phyloP scores from a whole-genome alignment of 2,329 filamentous ascomycete genomes.

The Mariannaea sp. region DNA sequence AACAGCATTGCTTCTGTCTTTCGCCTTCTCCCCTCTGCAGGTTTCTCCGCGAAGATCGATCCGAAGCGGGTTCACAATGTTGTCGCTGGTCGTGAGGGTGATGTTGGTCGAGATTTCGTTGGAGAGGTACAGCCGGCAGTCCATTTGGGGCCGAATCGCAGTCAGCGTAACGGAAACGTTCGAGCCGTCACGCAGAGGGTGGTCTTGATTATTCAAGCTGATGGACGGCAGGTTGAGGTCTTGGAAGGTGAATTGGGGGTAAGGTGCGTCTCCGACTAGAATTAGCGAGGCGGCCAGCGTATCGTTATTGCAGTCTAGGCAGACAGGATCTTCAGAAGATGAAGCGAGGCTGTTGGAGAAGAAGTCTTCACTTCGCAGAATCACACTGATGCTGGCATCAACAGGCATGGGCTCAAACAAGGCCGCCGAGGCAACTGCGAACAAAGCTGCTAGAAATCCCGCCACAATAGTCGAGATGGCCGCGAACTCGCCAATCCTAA shows the following conservation, averaged over 20 bases:
- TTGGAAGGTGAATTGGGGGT: slow-evolving; percentile 45
- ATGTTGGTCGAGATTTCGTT: slow-evolving; percentile 35
- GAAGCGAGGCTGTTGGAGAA: slow-evolving; percentile 38
- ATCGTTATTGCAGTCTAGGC: slow-evolving; percentile 37
- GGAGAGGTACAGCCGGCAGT: slow-evolving; percentile 27
- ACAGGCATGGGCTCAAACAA: slow-evolving; percentile 41
- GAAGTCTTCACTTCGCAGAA: slow-evolving; percentile 37
- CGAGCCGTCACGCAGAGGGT: slow-evolving; percentile 7
- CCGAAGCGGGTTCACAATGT: slow-evolving; percentile 28
- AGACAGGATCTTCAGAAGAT: slow-evolving; percentile 29
- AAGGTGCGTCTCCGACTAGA: slow-evolving; percentile 42
- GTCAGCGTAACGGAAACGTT: slow-evolving; percentile 37
- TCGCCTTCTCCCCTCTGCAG: slow-evolving; percentile 20
- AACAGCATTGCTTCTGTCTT: slow-evolving; percentile 24
- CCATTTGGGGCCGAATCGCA: slow-evolving; percentile 41
- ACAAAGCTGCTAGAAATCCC: slow-evolving; percentile 37
- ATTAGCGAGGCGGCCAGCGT: slow-evolving; percentile 43
- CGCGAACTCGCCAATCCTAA: slow-evolving; percentile 35
- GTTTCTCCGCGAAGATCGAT: slow-evolving; percentile 32
- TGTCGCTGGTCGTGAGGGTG: slow-evolving; percentile 27
- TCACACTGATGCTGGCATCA: slow-evolving; percentile 28
- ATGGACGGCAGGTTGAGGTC: slow-evolving; percentile 38
- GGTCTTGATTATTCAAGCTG: slow-evolving; percentile 22
- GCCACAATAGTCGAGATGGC: slow-evolving; percentile 37
- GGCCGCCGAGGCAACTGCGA: slow-evolving; percentile 41